Evolutionary conservation across 768 basidiomycete genomes (phyloP), one percentile per base, ranked within the genome.

Genomic region (Rhodotorula kratochvilovae): DNA sequence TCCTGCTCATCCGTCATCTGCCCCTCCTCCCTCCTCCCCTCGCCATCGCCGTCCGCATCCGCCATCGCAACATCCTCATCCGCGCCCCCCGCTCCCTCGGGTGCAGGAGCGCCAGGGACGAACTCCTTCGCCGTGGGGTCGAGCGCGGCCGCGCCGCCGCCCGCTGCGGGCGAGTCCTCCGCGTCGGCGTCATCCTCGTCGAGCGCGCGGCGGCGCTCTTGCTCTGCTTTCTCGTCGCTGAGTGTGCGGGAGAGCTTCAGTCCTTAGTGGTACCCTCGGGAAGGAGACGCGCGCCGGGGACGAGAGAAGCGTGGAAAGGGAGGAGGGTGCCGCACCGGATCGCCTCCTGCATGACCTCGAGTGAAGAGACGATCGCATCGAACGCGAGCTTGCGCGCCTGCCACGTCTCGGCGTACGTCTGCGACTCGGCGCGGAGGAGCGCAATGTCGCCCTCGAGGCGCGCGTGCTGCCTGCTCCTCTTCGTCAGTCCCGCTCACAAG

Each of bases 151-250:
- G 63, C 15, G 2, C 36, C 43, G 21, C 43, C 13, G 13, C 45
- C 15, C 17, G 45, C 11, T 2, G 54, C n/a, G 29, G 42, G 10
- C 6, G 31, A 25, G 42, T 43, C 29, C 2, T 2, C 36, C 0
- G 3, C 68, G 5, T 63, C 67, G 10, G 56, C 66, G 54, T 72
- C 67, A 13, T 57, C 68, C n/a, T 72, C 71, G 63, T 73, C 72
- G 27, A 73, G 61, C 6, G 72, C 72, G 17, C 68, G 59, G 21
- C 68, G 61, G 10, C 72, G 67, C 25, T 69, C 65, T 36, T 73
- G 72, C 29, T 73, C 72, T 7, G 68, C 68, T 39, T 73, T 73
- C 53, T 73, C 72, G 55, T 73, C 72, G 29, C 72, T 73, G 62
- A 42, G 35, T 2, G 10, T 15, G 16, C n/a, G 23, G 16, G 11